Evolutionary conservation across 139 green algal genomes (phyloP), one percentile per base, ranked within the genome.

Genomic region (Chlorella sp.): DNA sequence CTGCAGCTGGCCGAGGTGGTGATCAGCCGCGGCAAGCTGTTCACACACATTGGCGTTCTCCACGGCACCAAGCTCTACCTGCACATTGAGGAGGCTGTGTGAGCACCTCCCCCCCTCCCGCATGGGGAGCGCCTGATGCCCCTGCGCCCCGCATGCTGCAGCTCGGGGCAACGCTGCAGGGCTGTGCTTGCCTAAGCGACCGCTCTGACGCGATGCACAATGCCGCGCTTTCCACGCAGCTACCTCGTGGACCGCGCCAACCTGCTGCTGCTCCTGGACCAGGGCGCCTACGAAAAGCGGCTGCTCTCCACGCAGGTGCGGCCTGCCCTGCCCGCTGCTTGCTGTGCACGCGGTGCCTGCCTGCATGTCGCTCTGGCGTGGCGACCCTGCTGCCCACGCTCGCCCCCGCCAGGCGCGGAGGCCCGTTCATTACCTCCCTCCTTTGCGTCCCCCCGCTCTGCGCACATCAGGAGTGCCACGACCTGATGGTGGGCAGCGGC

Each of bases 181-280:
- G n/a, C n/a, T n/a, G n/a, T n/a, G n/a, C n/a, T n/a, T n/a, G n/a
- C n/a, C n/a, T n/a, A n/a, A n/a, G n/a, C 48, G 17, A 21, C 48
- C 17, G 48, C 48, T 64, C n/a, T 36, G 25, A 40, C 56, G 12
- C 56, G 29, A 27, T 35, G 1, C 27, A 40, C 56, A 64, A 19
- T 23, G 17, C 56, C 56, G 19, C n/a, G 21, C 56, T 23, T 64
- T 12, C 17, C 35, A n/a, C 15, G 51, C 74, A 80, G 74, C 48
- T 81, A 76, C 56, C 36, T 81, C 12, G 56, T 82, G 25, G 80
- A 85, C 69, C 77, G 80, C 23, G 74, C 74, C 60, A 85, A 78
- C 61, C 61, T 85, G 68, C 42, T 85, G 29, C 59, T 85, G 27
- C 82, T 85, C 40, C 33, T 77, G 56, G 79, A 81, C 31, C 14